phyloP scores from a whole-genome alignment of 2,329 filamentous ascomycete genomes.

The Magnaporthiopsis incrustans region DNA sequence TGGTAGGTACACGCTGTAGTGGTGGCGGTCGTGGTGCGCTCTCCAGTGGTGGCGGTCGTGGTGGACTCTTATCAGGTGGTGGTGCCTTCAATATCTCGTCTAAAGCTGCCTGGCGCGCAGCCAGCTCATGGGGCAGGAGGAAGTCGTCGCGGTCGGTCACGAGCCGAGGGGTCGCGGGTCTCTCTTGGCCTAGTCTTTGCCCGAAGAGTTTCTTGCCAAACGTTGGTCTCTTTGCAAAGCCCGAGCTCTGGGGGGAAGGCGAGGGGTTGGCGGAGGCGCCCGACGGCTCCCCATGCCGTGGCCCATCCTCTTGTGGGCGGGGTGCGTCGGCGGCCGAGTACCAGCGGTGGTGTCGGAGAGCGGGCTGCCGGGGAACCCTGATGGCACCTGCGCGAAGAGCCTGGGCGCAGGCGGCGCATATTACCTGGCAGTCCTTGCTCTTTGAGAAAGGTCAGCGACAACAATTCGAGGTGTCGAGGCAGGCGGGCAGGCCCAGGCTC shows the following conservation, averaged over 20 bases:
- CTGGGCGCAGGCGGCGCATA: background rate
- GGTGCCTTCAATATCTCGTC: background rate
- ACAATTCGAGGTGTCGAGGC: background rate
- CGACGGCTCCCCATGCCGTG: background rate
- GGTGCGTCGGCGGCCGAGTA: background rate
- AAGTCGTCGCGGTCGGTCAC: background rate
- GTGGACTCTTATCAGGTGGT: too few relatives aligned
- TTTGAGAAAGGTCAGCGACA: background rate
- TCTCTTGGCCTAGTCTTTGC: background rate
- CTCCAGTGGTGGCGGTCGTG: too few relatives aligned
- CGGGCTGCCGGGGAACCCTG: background rate
- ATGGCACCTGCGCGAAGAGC: background rate
- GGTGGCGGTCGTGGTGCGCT: too few relatives aligned
- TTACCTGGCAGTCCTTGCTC: background rate
- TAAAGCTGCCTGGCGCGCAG: background rate
- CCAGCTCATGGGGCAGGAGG: conserved; percentile 6
- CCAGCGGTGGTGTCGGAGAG: background rate
- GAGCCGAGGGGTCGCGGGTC: background rate
- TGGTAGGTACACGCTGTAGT: too few relatives aligned
- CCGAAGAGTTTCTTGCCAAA: background rate
- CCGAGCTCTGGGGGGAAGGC: background rate
- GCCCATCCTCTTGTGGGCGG: background rate
- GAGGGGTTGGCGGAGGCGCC: background rate
- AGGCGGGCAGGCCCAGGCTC: background rate
- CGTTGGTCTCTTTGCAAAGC: background rate